A percentile compares a stretch with the other conserved stretches of the same genome.
Evolutionary conservation across 306 rosid genomes (phyloP).

Genomic region (Vicia faba): DNA sequence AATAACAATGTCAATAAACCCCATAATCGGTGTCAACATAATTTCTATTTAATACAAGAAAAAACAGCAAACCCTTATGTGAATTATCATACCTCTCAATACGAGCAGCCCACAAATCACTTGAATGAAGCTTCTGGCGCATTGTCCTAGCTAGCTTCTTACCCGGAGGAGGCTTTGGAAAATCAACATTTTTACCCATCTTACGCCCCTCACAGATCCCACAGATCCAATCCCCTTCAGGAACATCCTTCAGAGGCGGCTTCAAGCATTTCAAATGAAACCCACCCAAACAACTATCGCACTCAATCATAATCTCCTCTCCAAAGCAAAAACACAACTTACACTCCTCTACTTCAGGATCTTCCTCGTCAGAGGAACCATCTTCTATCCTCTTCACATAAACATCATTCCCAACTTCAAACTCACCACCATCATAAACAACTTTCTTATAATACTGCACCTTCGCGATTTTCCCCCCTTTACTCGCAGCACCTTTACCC

Average conservation of each 20-base stretch:
- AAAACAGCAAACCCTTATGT: not conserved
- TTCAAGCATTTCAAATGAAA: conserved; percentile 86
- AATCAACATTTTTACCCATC: conserved; percentile 55
- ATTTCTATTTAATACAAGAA: conserved; percentile 5
- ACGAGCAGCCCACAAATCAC: conserved; percentile 85
- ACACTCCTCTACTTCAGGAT: conserved; percentile 73
- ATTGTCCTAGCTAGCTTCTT: conserved; percentile 66
- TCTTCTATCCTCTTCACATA: conserved; percentile 85
- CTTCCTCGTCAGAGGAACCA: conserved; percentile 65
- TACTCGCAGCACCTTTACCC: conserved; percentile 46
- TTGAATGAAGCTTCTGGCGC: conserved; percentile 84
- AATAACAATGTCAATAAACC: conserved; percentile 26
- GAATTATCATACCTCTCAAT: conserved; percentile 54
- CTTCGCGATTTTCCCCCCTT: conserved; percentile 13
- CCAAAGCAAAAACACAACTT: conserved; percentile 68
- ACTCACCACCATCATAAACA: conserved; percentile 81
- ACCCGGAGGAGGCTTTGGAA: conserved; percentile 68
- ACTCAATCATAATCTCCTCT: conserved; percentile 71
- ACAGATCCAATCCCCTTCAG: conserved; percentile 89
- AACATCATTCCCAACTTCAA: conserved; percentile 73
- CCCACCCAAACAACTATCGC: conserved; percentile 88
- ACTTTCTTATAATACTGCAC: conserved; percentile 63
- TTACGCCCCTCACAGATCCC: conserved; percentile 69
- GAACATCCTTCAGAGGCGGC: conserved; percentile 77
- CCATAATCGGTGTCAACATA: not conserved